A percentile compares a stretch with the other conserved stretches of the same genome.
Conservation (phyloP, 257 asterid species). For the Rehmannia glutinosa region DNA sequence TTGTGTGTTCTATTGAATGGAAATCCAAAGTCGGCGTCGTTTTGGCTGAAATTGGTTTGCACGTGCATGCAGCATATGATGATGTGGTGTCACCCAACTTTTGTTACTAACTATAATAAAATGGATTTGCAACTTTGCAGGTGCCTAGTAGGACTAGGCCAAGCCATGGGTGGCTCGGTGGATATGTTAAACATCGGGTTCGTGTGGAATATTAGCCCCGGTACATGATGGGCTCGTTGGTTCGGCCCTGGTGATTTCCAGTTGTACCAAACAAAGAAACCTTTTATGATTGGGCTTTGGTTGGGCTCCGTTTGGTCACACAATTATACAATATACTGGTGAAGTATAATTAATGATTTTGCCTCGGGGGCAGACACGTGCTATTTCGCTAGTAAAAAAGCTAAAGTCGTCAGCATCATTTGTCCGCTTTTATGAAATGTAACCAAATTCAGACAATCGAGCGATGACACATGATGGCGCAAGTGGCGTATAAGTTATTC, state of each 20-base stretch:
- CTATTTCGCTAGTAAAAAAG: background rate
- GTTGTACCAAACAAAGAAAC: background rate
- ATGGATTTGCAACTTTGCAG: constrained; percentile 20
- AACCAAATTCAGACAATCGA: no score
- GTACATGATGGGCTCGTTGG: background rate
- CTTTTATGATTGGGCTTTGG: no score
- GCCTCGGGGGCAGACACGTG: background rate
- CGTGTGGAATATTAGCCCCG: no score
- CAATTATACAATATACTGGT: no score
- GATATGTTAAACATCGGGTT: background rate
- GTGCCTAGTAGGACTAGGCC: background rate
- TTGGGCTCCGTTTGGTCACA: no score
- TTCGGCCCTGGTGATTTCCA: background rate
- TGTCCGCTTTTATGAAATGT: constrained; percentile 2
- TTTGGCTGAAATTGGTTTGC: background rate
- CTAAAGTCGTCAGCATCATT: background rate
- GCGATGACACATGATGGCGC: no score
- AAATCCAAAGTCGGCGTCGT: constrained; percentile 23
- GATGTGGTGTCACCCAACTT: constrained; percentile 15
- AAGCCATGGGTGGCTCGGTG: constrained; percentile 8
- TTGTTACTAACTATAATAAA: background rate
- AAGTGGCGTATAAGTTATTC: no score
- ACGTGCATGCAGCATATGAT: background rate
- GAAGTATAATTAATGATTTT: background rate
- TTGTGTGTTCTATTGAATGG: constrained; percentile 11